Evolutionary conservation across 108 stramenopile species (phyloP), one percentile per base, ranked within the genome.

Genomic region (Schizochytrium sp.): DNA sequence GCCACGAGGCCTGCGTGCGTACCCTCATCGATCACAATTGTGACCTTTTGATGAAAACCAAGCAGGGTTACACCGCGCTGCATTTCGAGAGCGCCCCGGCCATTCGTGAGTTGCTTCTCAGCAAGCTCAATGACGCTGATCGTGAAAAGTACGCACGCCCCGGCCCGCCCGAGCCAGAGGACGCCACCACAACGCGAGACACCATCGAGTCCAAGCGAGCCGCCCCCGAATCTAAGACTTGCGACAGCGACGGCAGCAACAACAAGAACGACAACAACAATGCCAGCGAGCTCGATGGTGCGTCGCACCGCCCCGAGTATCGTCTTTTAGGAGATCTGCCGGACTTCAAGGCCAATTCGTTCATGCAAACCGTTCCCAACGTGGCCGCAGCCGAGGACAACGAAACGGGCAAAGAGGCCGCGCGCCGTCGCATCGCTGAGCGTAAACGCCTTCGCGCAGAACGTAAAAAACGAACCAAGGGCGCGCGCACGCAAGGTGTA

Each of bases 11-110:
- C 60, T 55, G 72, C 57, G 93, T 89, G 34, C 89, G 91, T 60
- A 57, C 88, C 5, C 91, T 94, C 5, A 58, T 94, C 16, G 89
- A 90, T 8, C 88, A 92, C 72, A 91, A 92, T 8, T 93, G 92
- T 19, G 91, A 94, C 71, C 28, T 92, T 5, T 90, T 92, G n/a
- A 10, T 28, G 6, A 63, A 87, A 43, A 93, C 92, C 51, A 63
- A 34, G 21, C 91, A 90, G n/a, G 93, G 92, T 4, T 93, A 93
- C 16, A 60, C 92, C 58, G 87, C 93, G 18, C 93, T 87, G 51
- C 92, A 94, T 57, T 88, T 93, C 51, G 92, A 93, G 25, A 72
- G 63, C 41, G 25, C 69, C 57, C 57, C 57, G 41, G 55, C 58
- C 34, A 90, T 93, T 55, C 47, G 89, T 12, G 72, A 91, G 25